A percentile compares a stretch with the other conserved stretches of the same genome.
These are phyloP conservation scores for Candida montana DNA, from an alignment of 805 yeast species.

Conservation along the genomic window DNA sequence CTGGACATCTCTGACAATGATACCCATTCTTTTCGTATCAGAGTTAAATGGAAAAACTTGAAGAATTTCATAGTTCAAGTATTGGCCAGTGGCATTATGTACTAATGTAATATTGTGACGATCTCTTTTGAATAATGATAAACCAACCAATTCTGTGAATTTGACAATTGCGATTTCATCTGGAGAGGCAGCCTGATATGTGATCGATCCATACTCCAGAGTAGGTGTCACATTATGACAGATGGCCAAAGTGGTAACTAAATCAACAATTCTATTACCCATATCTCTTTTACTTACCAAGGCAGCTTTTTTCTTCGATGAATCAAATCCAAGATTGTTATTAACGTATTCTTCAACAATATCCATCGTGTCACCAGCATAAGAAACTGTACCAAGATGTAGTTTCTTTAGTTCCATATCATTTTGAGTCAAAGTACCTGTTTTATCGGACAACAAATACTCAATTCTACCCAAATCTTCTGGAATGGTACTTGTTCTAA, in stretches of 20 bases:
- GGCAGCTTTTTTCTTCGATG: constrained; percentile 20
- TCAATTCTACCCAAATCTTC: constrained; percentile 97
- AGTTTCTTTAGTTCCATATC: constrained; percentile 95
- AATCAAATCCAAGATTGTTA: constrained; percentile 5
- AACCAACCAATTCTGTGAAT: constrained; percentile 82
- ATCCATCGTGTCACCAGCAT: constrained; percentile 89
- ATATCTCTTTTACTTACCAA: constrained; percentile 54
- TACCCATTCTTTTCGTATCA: constrained; percentile 95
- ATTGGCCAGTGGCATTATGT: constrained; percentile 52
- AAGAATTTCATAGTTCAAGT: constrained; percentile 57
- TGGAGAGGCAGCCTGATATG: constrained; percentile 97
- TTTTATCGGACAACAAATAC: constrained; percentile 86
- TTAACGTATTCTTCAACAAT: constrained; percentile 67
- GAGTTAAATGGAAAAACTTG: constrained; percentile 93
- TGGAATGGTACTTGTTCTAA: constrained; percentile 95
- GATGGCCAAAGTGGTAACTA: constrained; percentile 78
- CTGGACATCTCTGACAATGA: constrained; percentile 59
- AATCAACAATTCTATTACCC: constrained; percentile 70
- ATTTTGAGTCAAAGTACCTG: constrained; percentile 96
- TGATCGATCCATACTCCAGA: constrained; percentile 63
- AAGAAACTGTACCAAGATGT: constrained; percentile 89
- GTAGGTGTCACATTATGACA: constrained; percentile 98
- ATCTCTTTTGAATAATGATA: constrained; percentile 76
- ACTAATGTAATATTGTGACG: constrained; percentile 64
- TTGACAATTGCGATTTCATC: constrained; percentile 97